Percentiles rank a stretch among this genome's conserved stretches.
Evolutionary conservation across 2,329 filamentous ascomycete species (phyloP).

Genomic region (Teratosphaeriaceae sp.): DNA sequence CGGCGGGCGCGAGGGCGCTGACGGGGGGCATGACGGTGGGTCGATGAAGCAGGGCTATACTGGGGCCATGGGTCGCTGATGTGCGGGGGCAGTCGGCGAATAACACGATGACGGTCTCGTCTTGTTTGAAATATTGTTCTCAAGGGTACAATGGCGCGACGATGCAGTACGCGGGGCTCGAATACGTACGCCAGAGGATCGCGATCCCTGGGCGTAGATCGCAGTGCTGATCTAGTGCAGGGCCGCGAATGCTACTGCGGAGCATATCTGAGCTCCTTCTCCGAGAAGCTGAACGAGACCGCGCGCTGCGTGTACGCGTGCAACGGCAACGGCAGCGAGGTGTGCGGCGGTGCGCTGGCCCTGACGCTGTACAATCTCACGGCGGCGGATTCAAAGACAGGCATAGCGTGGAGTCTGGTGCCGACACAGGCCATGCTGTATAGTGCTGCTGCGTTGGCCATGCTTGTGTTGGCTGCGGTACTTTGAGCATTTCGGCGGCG

Average conservation of each 20-base stretch:
- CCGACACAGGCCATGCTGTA: slow-evolving; percentile 12
- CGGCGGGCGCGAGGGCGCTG: slow-evolving; percentile 42
- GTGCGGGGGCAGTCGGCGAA: slow-evolving; percentile 25
- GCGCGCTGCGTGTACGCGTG: slow-evolving; percentile 47
- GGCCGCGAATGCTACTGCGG: slow-evolving; percentile 56
- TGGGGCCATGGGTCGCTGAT: not conserved
- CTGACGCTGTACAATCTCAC: slow-evolving; percentile 27
- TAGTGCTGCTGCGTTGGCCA: slow-evolving; percentile 13
- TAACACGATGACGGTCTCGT: slow-evolving; percentile 44
- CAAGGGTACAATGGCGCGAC: slow-evolving; percentile 21
- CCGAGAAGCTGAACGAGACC: slow-evolving; percentile 40
- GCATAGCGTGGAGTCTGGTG: slow-evolving; percentile 13
- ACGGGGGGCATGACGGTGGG: slow-evolving; percentile 29
- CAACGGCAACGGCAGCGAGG: slow-evolving; percentile 45
- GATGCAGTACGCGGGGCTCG: slow-evolving; percentile 47
- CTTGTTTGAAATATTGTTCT: slow-evolving; percentile 49
- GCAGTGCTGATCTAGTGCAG: not conserved
- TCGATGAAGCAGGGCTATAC: not conserved
- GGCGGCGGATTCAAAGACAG: slow-evolving; percentile 12
- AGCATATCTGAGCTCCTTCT: slow-evolving; percentile 42
- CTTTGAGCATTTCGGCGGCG: not conserved
- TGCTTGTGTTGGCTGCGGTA: slow-evolving; percentile 6
- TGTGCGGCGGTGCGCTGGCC: slow-evolving; percentile 48
- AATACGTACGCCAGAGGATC: slow-evolving; percentile 33
- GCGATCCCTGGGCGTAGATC: not conserved